Evolutionary conservation across 2,329 filamentous ascomycete genomes (phyloP).

Genomic region (Huntiella bhutanensis): DNA sequence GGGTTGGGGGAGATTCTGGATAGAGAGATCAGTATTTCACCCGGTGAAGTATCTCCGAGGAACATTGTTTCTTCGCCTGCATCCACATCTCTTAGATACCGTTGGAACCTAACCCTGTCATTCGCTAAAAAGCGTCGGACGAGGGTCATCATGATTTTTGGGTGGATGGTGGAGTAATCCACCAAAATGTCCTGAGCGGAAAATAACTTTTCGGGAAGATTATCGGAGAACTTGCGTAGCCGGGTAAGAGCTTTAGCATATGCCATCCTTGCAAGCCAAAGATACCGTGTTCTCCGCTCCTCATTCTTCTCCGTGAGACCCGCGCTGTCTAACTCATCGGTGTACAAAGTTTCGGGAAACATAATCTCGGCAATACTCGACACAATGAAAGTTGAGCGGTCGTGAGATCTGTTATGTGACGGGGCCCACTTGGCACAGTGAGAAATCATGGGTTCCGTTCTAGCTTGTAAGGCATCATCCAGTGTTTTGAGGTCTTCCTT

Average conservation of each 20-base stretch:
- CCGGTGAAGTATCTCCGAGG: too few species aligned
- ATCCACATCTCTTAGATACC: too few species aligned
- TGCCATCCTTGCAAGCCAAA: constrained; percentile 32
- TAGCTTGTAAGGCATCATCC: constrained; percentile 19
- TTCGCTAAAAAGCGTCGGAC: too few species aligned
- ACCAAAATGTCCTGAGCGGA: too few species aligned
- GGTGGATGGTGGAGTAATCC: too few species aligned
- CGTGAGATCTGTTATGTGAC: constrained; percentile 34
- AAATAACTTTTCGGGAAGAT: constrained; percentile 27
- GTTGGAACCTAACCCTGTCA: too few species aligned
- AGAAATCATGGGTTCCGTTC: constrained; percentile 26
- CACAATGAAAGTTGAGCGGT: constrained; percentile 37
- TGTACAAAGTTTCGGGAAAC: constrained; percentile 20
- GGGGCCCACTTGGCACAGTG: constrained; percentile 44
- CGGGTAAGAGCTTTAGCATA: constrained; percentile 33
- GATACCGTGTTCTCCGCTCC: constrained; percentile 24
- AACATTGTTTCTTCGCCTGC: too few species aligned
- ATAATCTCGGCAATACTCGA: constrained; percentile 38
- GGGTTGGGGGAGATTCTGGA: too few species aligned
- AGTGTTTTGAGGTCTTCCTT: constrained; percentile 24
- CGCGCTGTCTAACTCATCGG: constrained; percentile 18
- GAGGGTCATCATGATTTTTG: too few species aligned
- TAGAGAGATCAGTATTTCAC: too few species aligned
- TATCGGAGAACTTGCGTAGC: constrained; percentile 31
- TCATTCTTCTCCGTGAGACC: constrained; percentile 12